Evolutionary conservation across 2,329 filamentous ascomycete genomes (phyloP).

Genomic region (Diplocarpon rosae): DNA sequence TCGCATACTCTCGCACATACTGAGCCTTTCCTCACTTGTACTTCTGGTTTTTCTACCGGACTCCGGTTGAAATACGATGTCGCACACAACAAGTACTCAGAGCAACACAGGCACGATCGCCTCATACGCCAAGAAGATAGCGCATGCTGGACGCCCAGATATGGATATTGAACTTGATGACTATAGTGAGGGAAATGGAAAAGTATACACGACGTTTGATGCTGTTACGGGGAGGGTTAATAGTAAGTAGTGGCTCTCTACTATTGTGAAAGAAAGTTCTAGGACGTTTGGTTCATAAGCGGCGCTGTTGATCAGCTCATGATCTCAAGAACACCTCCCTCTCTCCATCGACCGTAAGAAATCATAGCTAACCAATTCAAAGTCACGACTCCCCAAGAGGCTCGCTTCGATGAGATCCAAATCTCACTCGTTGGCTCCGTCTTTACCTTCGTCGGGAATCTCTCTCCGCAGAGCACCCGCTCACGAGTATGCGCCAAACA

Average conservation of each 20-base stretch:
- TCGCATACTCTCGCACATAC: no score
- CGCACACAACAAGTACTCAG: conserved; percentile 16
- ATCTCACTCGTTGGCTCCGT: conserved; percentile 25
- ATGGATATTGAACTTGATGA: conserved; percentile 23
- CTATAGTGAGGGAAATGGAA: conserved; percentile 14
- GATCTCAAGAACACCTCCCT: no score
- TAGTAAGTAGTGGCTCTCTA: background rate
- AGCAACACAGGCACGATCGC: conserved; percentile 19
- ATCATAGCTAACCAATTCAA: no score
- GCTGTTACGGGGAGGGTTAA: conserved; percentile 20
- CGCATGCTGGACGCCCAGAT: conserved; percentile 13
- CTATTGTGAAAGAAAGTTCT: no score
- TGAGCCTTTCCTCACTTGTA: no score
- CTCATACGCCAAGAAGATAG: conserved; percentile 19
- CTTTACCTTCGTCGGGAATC: conserved; percentile 23
- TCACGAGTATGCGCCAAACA: conserved; percentile 22
- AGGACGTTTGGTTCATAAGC: no score
- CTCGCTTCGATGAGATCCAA: conserved; percentile 24
- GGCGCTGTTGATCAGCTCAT: no score
- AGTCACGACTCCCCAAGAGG: conserved; percentile 21
- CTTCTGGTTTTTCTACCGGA: no score
- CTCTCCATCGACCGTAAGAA: no score
- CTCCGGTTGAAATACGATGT: conserved; percentile 11
- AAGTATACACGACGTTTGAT: conserved; percentile 25
- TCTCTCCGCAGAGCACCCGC: conserved; percentile 18